These are phyloP conservation scores for Wickerhamia fluorescens DNA, from an alignment of 805 yeast genomes.

Conservation along the genomic window DNA sequence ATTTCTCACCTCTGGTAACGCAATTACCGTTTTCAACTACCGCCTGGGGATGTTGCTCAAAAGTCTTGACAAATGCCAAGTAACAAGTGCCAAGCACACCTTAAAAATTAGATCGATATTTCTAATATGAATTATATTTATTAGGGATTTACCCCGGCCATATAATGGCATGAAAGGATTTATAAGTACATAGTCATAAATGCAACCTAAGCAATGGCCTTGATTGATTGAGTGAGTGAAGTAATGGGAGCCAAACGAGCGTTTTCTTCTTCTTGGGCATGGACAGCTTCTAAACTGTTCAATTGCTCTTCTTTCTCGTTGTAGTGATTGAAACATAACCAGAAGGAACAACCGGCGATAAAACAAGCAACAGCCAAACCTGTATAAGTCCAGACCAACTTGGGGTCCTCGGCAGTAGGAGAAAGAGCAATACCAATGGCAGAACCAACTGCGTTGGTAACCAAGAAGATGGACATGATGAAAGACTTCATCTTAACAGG, in stretches of 20 bases:
- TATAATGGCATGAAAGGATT: too few relatives aligned
- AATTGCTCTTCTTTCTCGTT: constrained; percentile 52
- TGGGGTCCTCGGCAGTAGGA: constrained; percentile 61
- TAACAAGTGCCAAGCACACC: too few relatives aligned
- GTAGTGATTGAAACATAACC: constrained; percentile 49
- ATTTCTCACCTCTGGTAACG: too few relatives aligned
- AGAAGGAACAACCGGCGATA: constrained; percentile 55
- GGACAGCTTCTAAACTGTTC: constrained; percentile 41
- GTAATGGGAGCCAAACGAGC: constrained; percentile 7
- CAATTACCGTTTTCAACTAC: too few relatives aligned
- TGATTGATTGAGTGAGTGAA: constrained; percentile 11
- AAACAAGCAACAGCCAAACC: constrained; percentile 56
- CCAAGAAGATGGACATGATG: constrained; percentile 57
- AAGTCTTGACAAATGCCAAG: too few relatives aligned
- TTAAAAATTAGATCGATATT: too few relatives aligned
- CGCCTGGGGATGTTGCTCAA: too few relatives aligned
- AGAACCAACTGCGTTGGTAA: constrained; percentile 72
- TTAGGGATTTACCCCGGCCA: too few relatives aligned
- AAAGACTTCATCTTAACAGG: constrained; percentile 63
- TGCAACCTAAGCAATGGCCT: constrained; percentile 9
- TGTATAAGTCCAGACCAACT: constrained; percentile 61
- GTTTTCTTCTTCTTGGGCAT: constrained; percentile 6
- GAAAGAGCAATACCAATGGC: constrained; percentile 70
- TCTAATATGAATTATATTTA: too few relatives aligned
- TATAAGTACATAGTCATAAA: too few relatives aligned